Evolutionary conservation across 345 rosid genomes (phyloP).

Genomic region (Syzygium oleosum): DNA sequence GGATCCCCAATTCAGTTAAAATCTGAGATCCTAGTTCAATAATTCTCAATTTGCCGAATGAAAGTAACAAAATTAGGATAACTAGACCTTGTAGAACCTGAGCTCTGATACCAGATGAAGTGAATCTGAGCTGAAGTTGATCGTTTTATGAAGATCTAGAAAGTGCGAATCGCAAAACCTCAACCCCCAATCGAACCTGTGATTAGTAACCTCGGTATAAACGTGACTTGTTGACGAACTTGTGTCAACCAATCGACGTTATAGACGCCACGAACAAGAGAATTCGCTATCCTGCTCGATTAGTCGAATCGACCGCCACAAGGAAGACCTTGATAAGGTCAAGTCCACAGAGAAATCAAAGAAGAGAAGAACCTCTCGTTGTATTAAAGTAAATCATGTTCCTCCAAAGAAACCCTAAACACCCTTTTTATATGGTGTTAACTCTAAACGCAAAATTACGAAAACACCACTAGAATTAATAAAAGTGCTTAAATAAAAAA

Average conservation of each 20-base stretch:
- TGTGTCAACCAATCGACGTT: neutral
- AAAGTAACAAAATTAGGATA: neutral
- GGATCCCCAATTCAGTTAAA: neutral
- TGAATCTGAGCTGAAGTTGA: too few species aligned
- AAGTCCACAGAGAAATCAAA: neutral
- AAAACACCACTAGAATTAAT: too few species aligned
- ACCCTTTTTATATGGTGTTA: too few species aligned
- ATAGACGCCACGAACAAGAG: fast-evolving
- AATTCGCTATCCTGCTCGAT: fast-evolving
- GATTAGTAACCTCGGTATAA: neutral
- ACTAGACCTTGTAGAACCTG: neutral
- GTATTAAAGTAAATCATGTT: too few species aligned
- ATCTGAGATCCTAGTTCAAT: neutral
- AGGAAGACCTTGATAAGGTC: neutral
- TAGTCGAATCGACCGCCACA: neutral
- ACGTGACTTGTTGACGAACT: neutral
- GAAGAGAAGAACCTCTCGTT: too few species aligned
- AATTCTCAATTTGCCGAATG: too few species aligned
- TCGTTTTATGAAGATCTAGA: fast-evolving
- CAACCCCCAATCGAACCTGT: neutral
- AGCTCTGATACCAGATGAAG: too few species aligned
- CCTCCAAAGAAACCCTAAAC: too few species aligned
- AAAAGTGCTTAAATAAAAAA: too few species aligned
- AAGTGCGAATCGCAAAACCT: neutral
- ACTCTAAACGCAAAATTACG: too few species aligned